These are phyloP conservation scores for Blastomyces gilchristii DNA, from an alignment of 2,329 filamentous ascomycete genomes.

Conservation along the genomic window DNA sequence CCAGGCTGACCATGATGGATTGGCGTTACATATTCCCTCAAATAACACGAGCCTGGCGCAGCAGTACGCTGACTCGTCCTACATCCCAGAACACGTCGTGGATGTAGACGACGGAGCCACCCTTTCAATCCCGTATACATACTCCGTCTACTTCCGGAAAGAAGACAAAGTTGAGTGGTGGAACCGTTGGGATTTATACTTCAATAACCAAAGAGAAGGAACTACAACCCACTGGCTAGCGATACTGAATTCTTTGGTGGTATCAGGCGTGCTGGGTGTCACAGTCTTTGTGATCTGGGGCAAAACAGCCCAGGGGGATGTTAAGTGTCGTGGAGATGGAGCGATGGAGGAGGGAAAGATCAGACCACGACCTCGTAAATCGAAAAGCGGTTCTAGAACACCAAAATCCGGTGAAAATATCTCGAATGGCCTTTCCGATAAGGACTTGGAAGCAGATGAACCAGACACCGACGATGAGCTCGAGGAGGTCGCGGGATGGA, in stretches of 20 bases:
- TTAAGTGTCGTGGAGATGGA: slow-evolving; percentile 61
- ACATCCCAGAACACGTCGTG: slow-evolving; percentile 46
- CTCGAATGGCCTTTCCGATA: slow-evolving; percentile 41
- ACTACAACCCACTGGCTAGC: slow-evolving; percentile 78
- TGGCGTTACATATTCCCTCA: slow-evolving; percentile 58
- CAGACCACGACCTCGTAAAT: slow-evolving; percentile 40
- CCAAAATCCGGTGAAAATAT: slow-evolving; percentile 44
- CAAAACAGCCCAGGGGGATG: slow-evolving; percentile 66
- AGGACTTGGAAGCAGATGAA: slow-evolving; percentile 43
- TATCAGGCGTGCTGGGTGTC: slow-evolving; percentile 66
- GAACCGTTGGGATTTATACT: slow-evolving; percentile 80
- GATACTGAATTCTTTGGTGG: slow-evolving; percentile 77
- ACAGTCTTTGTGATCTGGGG: slow-evolving; percentile 73
- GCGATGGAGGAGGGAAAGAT: slow-evolving; percentile 57
- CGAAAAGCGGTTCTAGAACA: slow-evolving; percentile 33
- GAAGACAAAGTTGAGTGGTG: slow-evolving; percentile 71
- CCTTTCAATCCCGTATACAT: slow-evolving; percentile 70
- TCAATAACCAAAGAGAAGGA: slow-evolving; percentile 75
- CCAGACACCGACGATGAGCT: slow-evolving; percentile 60
- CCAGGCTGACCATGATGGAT: slow-evolving; percentile 47
- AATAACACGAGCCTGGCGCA: slow-evolving; percentile 49
- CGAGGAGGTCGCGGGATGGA: slow-evolving; percentile 81
- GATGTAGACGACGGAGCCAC: slow-evolving; percentile 55
- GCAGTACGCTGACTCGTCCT: slow-evolving; percentile 50
- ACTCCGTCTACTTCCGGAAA: slow-evolving; percentile 82